Evolutionary conservation across 192 early-diverging fungal genomes (phyloP).

Genomic region (Rhizophagus sp.): DNA sequence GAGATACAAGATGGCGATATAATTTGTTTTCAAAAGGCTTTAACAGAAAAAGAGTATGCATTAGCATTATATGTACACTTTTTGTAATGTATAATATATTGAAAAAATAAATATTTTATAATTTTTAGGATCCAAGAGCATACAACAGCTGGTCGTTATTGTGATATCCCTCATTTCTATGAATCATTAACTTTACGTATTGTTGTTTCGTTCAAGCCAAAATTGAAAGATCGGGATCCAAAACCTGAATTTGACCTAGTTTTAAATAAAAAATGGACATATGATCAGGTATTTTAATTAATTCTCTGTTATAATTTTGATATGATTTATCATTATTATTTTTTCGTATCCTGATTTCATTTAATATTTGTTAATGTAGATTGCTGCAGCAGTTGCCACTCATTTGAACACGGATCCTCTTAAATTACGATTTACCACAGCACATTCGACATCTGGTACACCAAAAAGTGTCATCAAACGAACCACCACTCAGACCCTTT

Average conservation of each 20-base stretch:
- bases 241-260: constrained; percentile 46
- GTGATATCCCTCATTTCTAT: too few relatives aligned
- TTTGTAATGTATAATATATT: too few relatives aligned
- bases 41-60: constrained; percentile 51
- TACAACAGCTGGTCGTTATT: too few relatives aligned
- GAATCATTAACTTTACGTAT: too few relatives aligned
- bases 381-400: constrained; percentile 65
- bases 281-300: too few relatives aligned
- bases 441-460: constrained; percentile 30
- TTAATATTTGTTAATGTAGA: constrained; percentile 42
- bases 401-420: constrained; percentile 61
- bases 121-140: too few relatives aligned
- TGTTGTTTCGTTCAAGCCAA: constrained; percentile 30
- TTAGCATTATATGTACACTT: not conserved
- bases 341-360: not conserved
- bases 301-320: too few relatives aligned
- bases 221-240: constrained; percentile 27
- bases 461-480: constrained; percentile 38
- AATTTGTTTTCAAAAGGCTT: constrained; percentile 73
- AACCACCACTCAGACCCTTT: constrained; percentile 34
- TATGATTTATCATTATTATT: not conserved
- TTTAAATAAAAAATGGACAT: constrained; percentile 54
- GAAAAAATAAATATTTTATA: too few relatives aligned
- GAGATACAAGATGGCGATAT: constrained; percentile 97
- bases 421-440: constrained; percentile 72